A percentile compares a stretch with the other conserved stretches of the same genome.
phyloP scores from a whole-genome alignment of 129 eudicot species.

The Tagetes erecta region DNA sequence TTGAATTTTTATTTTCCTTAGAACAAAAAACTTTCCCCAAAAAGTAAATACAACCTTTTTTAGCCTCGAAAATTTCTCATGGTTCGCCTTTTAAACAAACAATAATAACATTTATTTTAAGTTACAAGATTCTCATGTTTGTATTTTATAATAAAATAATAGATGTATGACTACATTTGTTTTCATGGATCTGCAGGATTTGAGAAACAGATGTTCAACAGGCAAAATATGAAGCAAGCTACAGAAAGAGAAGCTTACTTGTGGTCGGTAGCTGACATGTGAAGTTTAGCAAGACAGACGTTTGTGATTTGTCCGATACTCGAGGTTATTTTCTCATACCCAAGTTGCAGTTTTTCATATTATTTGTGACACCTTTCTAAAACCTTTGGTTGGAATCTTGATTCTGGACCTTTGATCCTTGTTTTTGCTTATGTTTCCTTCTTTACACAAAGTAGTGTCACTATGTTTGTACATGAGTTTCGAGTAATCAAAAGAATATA shows the following conservation, averaged over 20 bases:
- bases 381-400: background rate
- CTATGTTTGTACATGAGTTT: no score
- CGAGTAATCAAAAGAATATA: no score
- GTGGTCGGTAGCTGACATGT: slow-evolving; percentile 95
- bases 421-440: background rate
- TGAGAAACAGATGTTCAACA: slow-evolving; percentile 72
- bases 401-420: background rate
- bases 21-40: background rate
- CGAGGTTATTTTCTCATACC: background rate
- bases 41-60: background rate
- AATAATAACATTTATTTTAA: background rate
- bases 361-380: background rate
- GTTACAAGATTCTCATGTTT: background rate
- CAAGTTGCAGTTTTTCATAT: background rate
- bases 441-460: no score
- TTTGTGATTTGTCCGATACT: background rate
- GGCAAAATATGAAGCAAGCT: slow-evolving; percentile 78
- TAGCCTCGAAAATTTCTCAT: background rate
- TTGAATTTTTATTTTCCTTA: background rate
- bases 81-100: background rate
- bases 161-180: background rate
- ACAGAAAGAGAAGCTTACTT: slow-evolving; percentile 81
- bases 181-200: slow-evolving; percentile 45
- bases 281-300: slow-evolving; percentile 20
- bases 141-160: background rate